Evolutionary conservation across 768 basidiomycete genomes (phyloP).

Genomic region (Serendipita indica): DNA sequence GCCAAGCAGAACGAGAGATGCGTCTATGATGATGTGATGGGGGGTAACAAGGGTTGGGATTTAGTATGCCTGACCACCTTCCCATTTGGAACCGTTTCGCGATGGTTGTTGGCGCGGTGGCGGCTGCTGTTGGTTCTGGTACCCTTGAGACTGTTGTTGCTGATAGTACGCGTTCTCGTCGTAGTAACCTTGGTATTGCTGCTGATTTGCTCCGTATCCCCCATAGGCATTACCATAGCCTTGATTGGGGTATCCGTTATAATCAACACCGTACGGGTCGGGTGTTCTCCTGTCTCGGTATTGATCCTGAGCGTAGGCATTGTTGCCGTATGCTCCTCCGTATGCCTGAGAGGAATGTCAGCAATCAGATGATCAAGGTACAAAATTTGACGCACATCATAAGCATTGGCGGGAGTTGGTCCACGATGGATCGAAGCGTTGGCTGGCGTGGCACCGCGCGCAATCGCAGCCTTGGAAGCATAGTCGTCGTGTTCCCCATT

Average conservation of each 20-base stretch:
- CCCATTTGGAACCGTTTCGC: no score
- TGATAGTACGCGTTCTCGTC: background rate
- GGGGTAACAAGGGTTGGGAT: no score
- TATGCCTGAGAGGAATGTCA: background rate
- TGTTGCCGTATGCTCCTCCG: background rate
- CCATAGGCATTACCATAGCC: background rate
- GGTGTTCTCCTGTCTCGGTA: background rate
- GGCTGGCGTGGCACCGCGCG: conserved; percentile 2
- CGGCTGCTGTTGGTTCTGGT: no score
- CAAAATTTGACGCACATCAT: background rate
- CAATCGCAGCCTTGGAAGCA: background rate
- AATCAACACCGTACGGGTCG: conserved; percentile 1
- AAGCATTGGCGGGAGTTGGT: no score
- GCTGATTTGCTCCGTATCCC: background rate
- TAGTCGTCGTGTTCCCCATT: conserved; percentile 6
- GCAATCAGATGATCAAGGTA: background rate
- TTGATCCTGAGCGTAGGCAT: background rate
- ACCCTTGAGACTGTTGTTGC: no score
- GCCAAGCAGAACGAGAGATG: no score
- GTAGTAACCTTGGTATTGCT: background rate
- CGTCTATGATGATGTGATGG: no score
- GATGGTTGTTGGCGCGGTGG: no score
- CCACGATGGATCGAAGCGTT: conserved; percentile 11
- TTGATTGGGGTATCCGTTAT: background rate
- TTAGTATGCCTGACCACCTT: no score